Base-by-base conservation (phyloP, 164 flowering plant species). In the Taxillus chinensis region DNA sequence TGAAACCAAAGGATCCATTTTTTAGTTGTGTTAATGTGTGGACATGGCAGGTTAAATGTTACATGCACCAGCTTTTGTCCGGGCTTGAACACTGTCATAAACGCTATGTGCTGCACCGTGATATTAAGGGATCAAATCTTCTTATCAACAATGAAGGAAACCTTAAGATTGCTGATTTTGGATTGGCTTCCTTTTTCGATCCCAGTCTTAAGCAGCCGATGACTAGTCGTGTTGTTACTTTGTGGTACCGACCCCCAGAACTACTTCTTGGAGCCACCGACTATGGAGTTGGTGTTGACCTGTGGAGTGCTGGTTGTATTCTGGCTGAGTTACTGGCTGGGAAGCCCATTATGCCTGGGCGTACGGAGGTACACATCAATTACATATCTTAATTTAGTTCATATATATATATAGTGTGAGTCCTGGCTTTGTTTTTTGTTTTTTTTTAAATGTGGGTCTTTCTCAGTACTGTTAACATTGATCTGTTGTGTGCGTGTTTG, bases 301-400 rank as follows among this genome's bases (percentile, higher is more conserved):
- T 89, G n/a, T 89, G 96, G 96, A 87, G 96, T 77, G 88, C 91
- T 48, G 96, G 96, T 37, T 89, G 96, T 71, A 89, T 89, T 72
- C 72, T 89, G 11, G 93, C 92, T 14, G 96, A 89, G 79, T 67
- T 89, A 57, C 76, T 83, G 77, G 88, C 88, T 61, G 96, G 90
- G 62, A 89, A 84, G 75, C 93, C 96, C 59, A 87, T 89, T 67
- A 82, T 89, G 91, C 93, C 96, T 65, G 96, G 96, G 48, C 83
- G 90, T 3, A 89, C 93, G 9, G 96, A 89, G 89, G 96, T 89
- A 73, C 57, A 46, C 61, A 51, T 39, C 45, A 8, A 16, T 38
- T 5, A 55, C 5, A 38, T 43, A 45, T 15, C 17, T 46, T 41
- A 40, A 5, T 64, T 7, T 46, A 12, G 27, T 59, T 8, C 5